Percentiles rank a stretch among this genome's conserved stretches.
Evolutionary conservation across 1,139 yeast species (phyloP).

Genomic region (Hansenula lynferdii): DNA sequence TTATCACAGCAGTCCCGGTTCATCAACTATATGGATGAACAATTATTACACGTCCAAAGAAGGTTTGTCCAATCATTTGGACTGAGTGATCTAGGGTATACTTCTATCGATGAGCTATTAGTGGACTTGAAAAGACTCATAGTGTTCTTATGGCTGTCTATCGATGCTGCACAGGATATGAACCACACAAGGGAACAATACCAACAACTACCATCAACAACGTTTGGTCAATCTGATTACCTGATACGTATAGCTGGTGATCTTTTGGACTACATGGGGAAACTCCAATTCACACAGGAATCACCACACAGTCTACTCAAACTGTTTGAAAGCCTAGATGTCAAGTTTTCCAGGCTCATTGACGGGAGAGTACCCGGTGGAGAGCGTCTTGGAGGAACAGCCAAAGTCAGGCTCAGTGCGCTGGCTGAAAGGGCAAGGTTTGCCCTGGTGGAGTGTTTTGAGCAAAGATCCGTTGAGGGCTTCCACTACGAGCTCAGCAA

Average conservation of each 20-base stretch:
- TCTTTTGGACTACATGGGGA: conserved; percentile 12
- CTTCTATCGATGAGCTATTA: conserved; percentile 9
- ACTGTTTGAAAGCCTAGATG: conserved; percentile 13
- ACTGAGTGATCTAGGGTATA: conserved; percentile 11
- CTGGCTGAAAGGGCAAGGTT: conserved; percentile 19
- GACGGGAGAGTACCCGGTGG: conserved; percentile 17
- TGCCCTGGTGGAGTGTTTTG: conserved; percentile 9
- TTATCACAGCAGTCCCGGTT: conserved; percentile 19
- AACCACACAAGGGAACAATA: conserved; percentile 3
- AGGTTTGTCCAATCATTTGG: conserved; percentile 20
- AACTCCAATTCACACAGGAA: conserved; percentile 7
- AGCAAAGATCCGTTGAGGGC: conserved; percentile 11
- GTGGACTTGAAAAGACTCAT: conserved; percentile 12
- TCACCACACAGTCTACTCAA: conserved; percentile 10
- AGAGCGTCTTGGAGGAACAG: conserved; percentile 11
- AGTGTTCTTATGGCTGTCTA: conserved; percentile 19
- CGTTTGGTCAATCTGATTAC: conserved; percentile 21
- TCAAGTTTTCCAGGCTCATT: conserved; percentile 13
- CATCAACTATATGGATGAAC: conserved; percentile 18
- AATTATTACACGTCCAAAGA: conserved; percentile 16
- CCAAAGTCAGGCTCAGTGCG: conserved; percentile 15
- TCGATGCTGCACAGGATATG: conserved; percentile 10
- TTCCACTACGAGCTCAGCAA: conserved; percentile 17
- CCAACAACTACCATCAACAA: conserved; percentile 5
- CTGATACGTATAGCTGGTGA: conserved; percentile 19